Percentiles rank a stretch among this genome's conserved stretches.
Conservation (phyloP, 805 yeast genomes). For the Scheffersomyces ergatensis region DNA sequence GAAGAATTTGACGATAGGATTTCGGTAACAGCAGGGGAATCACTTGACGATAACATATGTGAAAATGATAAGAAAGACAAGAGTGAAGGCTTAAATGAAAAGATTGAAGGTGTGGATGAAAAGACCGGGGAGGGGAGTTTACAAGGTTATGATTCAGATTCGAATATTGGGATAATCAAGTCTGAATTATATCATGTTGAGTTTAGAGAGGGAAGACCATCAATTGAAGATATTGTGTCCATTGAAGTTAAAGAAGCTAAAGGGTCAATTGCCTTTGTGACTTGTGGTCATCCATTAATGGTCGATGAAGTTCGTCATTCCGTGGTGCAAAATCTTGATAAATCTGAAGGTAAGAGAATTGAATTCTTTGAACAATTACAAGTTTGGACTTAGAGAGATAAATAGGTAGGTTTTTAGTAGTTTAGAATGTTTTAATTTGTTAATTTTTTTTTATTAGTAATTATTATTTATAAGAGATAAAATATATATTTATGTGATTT, state of each 20-base stretch:
- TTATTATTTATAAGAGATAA: too few species aligned
- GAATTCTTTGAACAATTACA: slow-evolving; percentile 77
- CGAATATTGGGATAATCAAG: slow-evolving; percentile 9
- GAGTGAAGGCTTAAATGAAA: neutral
- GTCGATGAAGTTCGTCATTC: slow-evolving; percentile 54
- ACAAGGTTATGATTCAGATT: neutral
- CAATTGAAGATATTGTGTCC: slow-evolving; percentile 35
- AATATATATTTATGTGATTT: too few species aligned
- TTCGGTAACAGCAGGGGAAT: neutral
- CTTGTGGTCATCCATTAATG: slow-evolving; percentile 63
- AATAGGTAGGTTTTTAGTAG: too few species aligned
- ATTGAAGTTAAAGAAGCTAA: slow-evolving; percentile 32
- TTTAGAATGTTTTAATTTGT: too few species aligned
- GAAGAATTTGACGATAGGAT: slow-evolving; percentile 3
- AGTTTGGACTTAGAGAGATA: slow-evolving; percentile 55
- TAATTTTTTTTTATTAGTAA: too few species aligned
- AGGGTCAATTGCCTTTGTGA: slow-evolving; percentile 51
- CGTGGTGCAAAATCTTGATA: slow-evolving; percentile 40
- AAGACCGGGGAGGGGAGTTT: too few species aligned
- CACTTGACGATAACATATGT: neutral
- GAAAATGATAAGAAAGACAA: slow-evolving; percentile 4
- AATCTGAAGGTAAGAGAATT: slow-evolving; percentile 42
- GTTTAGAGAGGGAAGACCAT: slow-evolving; percentile 50
- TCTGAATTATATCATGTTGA: slow-evolving; percentile 29
- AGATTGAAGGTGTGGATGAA: neutral